These are phyloP conservation scores for Leccinum disarticulatum DNA, from an alignment of 768 basidiomycete genomes.

Conservation along the genomic window DNA sequence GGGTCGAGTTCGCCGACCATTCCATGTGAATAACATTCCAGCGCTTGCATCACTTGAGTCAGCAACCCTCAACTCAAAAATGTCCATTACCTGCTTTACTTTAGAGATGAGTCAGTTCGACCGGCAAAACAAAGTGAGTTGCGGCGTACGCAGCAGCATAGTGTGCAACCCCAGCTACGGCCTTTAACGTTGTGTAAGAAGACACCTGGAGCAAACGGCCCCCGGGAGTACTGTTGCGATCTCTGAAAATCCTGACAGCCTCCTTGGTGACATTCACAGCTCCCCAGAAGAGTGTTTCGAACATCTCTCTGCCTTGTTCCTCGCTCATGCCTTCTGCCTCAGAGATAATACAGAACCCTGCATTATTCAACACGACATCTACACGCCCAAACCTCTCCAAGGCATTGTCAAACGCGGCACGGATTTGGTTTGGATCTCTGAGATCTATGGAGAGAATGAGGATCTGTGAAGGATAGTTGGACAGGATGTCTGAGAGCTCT, in stretches of 20 bases:
- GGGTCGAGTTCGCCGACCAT: constrained; percentile 43
- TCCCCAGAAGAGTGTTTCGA: constrained; percentile 43
- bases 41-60: constrained; percentile 24
- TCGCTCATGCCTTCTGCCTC: constrained; percentile 41
- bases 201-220: constrained; percentile 41
- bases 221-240: constrained; percentile 38
- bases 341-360: constrained; percentile 30
- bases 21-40: constrained; percentile 41
- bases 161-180: constrained; percentile 10
- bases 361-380: constrained; percentile 49
- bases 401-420: constrained; percentile 34
- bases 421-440: constrained; percentile 30
- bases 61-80: background rate
- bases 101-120: constrained; percentile 2
- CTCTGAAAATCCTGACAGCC: constrained; percentile 37
- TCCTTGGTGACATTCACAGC: constrained; percentile 33
- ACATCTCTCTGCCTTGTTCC: constrained; percentile 33
- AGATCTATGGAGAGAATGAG: constrained; percentile 43
- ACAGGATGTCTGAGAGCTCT: constrained; percentile 30
- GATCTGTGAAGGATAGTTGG: constrained; percentile 33
- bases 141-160: constrained; percentile 30
- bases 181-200: constrained; percentile 30
- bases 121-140: background rate
- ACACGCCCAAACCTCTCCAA: constrained; percentile 40
- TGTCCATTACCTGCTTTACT: constrained; percentile 28